A percentile compares a stretch with the other conserved stretches of the same genome.
Conservation (phyloP, 2,329 filamentous ascomycete genomes). For the Phoma sp. region DNA sequence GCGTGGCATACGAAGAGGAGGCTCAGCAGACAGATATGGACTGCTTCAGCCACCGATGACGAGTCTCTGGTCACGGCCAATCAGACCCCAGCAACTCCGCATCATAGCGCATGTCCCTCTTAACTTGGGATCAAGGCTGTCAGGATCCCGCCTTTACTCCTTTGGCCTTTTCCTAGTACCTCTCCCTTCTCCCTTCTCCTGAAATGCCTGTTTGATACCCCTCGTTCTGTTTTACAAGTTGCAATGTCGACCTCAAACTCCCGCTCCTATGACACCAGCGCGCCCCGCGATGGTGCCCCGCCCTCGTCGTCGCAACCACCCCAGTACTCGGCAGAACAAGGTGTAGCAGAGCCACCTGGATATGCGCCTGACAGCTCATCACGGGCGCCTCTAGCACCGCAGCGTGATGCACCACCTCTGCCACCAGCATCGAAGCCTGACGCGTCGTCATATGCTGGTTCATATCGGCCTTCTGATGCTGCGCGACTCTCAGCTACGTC, state of each 20-base stretch:
- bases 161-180: background rate
- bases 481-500: slow-evolving; percentile 21
- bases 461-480: slow-evolving; percentile 34
- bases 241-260: slow-evolving; percentile 32
- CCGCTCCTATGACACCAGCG: slow-evolving; percentile 22
- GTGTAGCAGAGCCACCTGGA: slow-evolving; percentile 19
- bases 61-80: slow-evolving; percentile 7
- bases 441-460: slow-evolving; percentile 34
- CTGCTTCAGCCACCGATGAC: slow-evolving; percentile 15
- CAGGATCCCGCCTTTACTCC: background rate
- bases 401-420: slow-evolving; percentile 4
- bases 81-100: slow-evolving; percentile 8
- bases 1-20: background rate
- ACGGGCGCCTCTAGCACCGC: background rate
- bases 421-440: slow-evolving; percentile 30
- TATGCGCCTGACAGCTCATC: slow-evolving; percentile 13
- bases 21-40: background rate
- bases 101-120: slow-evolving; percentile 10
- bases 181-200: background rate
- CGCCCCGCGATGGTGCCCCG: slow-evolving; percentile 26
- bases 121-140: slow-evolving; percentile 9
- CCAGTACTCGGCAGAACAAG: slow-evolving; percentile 18
- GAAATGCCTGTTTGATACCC: slow-evolving; percentile 12
- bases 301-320: slow-evolving; percentile 22
- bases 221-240: background rate